Base-by-base conservation (phyloP, 257 asterid species). In the Perilla frutescens region DNA sequence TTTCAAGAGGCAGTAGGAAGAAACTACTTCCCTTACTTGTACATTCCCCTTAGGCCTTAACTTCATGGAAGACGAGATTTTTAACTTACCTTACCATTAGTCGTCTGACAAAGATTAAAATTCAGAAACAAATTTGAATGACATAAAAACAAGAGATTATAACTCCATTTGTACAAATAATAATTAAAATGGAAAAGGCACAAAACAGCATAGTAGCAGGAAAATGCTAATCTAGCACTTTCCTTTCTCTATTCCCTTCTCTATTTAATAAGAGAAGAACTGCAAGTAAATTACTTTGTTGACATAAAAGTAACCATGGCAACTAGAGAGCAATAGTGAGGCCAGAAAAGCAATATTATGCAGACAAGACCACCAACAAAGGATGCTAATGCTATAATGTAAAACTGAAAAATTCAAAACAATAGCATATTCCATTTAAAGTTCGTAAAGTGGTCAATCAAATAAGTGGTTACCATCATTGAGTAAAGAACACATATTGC, bases 401-500 rank as follows among this genome's bases (percentile, higher is more conserved):
- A 41, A 64, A 63, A 50, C 40, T 55, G 54, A 47, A 74, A 54
- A 12, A 7, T 50, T 68, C 37, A 50, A 58, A 40, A 13, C 4
- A 65, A 29, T 7, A 44, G 15, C 40, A 64, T 50, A 43, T 70
- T 32, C 58, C 39, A 48, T 60, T 47, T 48, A 29, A 77, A 70
- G 61, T 41, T 68, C 49, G 13, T 20, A 67, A 50, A 71, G 49
- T 62, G 5, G n/a, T 44, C 32, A 8, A 43, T 15, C 8, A 14
- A 62, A 62, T 8, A 40, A 63, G 47, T 41, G 40, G 54, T 65
- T 83, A 91, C 96, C 97, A 67, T 91, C 89, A 62, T 91, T 91
- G 72, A 80, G 86, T 43, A 80, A 72, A 47, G 87, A 80, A 73
- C 96, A 88, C 68, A 90, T 85, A 80, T 90, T 90, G 85, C 96